Conservation (phyloP, 2,329 filamentous ascomycete genomes). For the Orbilia brochopaga region DNA sequence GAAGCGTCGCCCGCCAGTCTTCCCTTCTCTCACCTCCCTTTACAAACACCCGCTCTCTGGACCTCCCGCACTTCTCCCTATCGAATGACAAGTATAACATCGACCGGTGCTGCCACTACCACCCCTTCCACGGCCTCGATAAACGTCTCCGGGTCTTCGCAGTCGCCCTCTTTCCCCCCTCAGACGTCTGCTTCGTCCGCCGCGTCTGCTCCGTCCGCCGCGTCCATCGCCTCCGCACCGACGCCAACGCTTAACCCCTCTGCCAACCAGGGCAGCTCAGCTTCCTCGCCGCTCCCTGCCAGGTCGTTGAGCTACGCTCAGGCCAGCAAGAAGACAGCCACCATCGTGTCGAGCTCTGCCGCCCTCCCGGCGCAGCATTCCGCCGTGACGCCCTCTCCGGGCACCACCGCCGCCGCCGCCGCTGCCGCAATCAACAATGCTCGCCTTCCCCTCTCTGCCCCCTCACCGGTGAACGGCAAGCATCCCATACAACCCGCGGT, state of each 20-base stretch:
- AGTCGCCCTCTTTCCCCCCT: conserved; percentile 3
- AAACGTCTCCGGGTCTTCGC: conserved; percentile 22
- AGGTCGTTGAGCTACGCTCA: conserved; percentile 50
- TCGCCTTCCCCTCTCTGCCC: conserved; percentile 64
- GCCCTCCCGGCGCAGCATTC: conserved; percentile 31
- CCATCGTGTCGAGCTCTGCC: conserved; percentile 44
- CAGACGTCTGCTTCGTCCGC: conserved; percentile 11
- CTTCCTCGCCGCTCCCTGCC: conserved; percentile 47
- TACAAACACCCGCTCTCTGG: background rate
- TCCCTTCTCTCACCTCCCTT: background rate
- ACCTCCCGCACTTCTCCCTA: background rate
- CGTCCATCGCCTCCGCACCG: background rate
- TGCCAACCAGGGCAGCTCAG: conserved; percentile 26
- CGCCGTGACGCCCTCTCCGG: conserved; percentile 57
- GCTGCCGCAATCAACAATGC: conserved; percentile 63
- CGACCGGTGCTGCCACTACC: conserved; percentile 42
- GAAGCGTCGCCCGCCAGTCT: background rate
- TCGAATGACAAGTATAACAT: conserved; percentile 51
- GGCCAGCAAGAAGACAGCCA: conserved; percentile 43
- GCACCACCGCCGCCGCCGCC: conserved; percentile 62
- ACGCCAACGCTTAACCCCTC: background rate
- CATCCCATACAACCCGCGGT: conserved; percentile 72
- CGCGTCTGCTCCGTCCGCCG: background rate
- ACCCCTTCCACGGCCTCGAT: conserved; percentile 26
- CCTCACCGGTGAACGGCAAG: conserved; percentile 83